Percentiles rank a stretch among this genome's conserved stretches.
phyloP scores from a whole-genome alignment of 2,329 filamentous ascomycete genomes.

The Basipetospora chlamydospora region DNA sequence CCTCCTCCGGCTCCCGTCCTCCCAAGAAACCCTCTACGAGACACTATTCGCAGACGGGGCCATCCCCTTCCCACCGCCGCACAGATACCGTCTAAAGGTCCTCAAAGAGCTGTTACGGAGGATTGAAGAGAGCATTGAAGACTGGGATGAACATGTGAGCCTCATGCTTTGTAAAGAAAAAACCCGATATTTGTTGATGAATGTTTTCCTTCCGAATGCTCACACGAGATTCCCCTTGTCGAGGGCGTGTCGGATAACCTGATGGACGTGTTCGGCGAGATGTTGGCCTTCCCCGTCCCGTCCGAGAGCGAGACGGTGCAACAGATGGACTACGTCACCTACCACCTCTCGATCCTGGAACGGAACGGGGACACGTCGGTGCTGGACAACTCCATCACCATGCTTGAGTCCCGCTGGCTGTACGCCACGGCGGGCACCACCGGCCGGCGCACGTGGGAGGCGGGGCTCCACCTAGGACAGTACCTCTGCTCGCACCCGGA shows the following conservation, averaged over 20 bases:
- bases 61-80: constrained; percentile 44
- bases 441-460: constrained; percentile 69
- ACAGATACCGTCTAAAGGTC: constrained; percentile 54
- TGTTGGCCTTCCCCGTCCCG: constrained; percentile 50
- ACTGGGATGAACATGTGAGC: constrained; percentile 81
- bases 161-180: background rate
- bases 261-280: constrained; percentile 50
- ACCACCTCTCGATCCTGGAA: constrained; percentile 30
- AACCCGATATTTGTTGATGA: background rate
- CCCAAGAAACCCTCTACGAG: constrained; percentile 53
- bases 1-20: constrained; percentile 41
- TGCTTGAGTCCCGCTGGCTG: constrained; percentile 55
- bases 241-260: constrained; percentile 77
- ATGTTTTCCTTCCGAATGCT: constrained; percentile 3
- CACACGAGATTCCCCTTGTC: background rate
- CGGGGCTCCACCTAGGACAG: constrained; percentile 56
- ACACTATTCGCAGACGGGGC: constrained; percentile 49
- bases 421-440: constrained; percentile 61
- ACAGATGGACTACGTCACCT: constrained; percentile 62
- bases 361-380: background rate
- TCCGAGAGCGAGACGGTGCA: constrained; percentile 53
- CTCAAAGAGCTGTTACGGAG: constrained; percentile 57
- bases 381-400: constrained; percentile 30
- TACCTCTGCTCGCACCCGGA: constrained; percentile 40
- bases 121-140: constrained; percentile 60